Percentiles rank a stretch among this genome's conserved stretches.
These are phyloP conservation scores for Scolecobasidium constrictum DNA, from an alignment of 2,329 filamentous ascomycete species.

Conservation along the genomic window DNA sequence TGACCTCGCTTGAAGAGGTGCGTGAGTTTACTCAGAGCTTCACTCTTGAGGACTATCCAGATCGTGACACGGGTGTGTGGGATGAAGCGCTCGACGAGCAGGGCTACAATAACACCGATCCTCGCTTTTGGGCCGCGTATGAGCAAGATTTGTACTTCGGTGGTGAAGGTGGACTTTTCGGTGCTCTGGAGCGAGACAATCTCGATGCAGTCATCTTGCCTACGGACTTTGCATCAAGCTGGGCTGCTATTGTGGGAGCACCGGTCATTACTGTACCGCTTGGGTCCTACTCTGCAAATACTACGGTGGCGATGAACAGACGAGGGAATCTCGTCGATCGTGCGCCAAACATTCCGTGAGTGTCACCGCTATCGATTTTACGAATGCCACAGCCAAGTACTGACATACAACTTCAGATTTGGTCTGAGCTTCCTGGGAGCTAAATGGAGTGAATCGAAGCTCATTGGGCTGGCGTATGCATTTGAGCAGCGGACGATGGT, in stretches of 20 bases:
- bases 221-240: conserved; percentile 34
- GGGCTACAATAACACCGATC: conserved; percentile 45
- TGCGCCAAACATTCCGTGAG: conserved; percentile 40
- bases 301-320: conserved; percentile 32
- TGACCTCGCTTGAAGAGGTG: conserved; percentile 42
- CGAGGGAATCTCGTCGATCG: conserved; percentile 41
- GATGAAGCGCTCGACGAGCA: conserved; percentile 37
- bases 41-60: conserved; percentile 47
- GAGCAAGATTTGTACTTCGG: conserved; percentile 43
- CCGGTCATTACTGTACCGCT: conserved; percentile 55
- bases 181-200: conserved; percentile 44
- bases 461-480: conserved; percentile 57
- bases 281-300: conserved; percentile 42
- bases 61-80: conserved; percentile 48
- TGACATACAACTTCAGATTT: no score
- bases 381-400: background rate
- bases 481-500: conserved; percentile 52
- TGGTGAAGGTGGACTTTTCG: conserved; percentile 49
- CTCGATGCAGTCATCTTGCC: conserved; percentile 55
- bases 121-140: conserved; percentile 47
- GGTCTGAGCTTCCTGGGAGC: conserved; percentile 53
- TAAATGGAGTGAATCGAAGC: conserved; percentile 48
- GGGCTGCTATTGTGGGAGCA: conserved; percentile 46
- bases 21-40: conserved; percentile 44
- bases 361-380: background rate